Base-by-base conservation (phyloP, 1,139 yeast genomes). In the Fermentozyma sake region DNA sequence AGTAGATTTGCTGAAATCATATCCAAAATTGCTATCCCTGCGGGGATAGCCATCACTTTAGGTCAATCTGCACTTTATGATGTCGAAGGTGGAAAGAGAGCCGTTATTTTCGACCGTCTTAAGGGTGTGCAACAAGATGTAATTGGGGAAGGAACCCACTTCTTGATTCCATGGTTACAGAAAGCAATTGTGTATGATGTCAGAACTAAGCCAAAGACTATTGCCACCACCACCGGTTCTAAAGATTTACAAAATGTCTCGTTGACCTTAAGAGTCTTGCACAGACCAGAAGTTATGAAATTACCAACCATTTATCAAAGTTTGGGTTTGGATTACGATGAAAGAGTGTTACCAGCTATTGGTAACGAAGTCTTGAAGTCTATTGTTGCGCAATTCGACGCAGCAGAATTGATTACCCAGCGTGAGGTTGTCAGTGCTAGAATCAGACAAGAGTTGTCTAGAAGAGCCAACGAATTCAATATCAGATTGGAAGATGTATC, bases 381-480 rank as follows among this genome's bases (percentile, higher is more conserved):
- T 27, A 86, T 87, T 50, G 98, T 91, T 17, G 98, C 98, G 0
- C 98, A 91, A 58, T 91, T 91, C 48, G 97, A 91, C 57, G 98
- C 98, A 17, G 95, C 97, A 13, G 97, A 91, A 57, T 75, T 91
- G 53, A 91, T 91, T 50, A 91, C 97, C 14, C 96, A 91, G 69
- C 76, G 98, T 66, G 98, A 93, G 63, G 78, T 86, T 30, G 97
- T 93, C 4, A 82, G 95, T 20, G 83, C 87, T 31, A 76, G 84
- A 59, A 89, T 93, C 55, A 76, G 95, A 54, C 81, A 78, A 48
- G 98, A 93, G 53, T 72, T 93, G 44, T 73, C 85, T 32, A 69
- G 72, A 46, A 76, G 98, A 52, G 95, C 97, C 11, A 60, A 61
- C 35, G 97, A 91, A 58, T 93, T 93, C 64, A 76, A 83, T 57